phyloP scores from a whole-genome alignment of 495 filamentous ascomycete genomes.

The Annulohypoxylon moriforme region DNA sequence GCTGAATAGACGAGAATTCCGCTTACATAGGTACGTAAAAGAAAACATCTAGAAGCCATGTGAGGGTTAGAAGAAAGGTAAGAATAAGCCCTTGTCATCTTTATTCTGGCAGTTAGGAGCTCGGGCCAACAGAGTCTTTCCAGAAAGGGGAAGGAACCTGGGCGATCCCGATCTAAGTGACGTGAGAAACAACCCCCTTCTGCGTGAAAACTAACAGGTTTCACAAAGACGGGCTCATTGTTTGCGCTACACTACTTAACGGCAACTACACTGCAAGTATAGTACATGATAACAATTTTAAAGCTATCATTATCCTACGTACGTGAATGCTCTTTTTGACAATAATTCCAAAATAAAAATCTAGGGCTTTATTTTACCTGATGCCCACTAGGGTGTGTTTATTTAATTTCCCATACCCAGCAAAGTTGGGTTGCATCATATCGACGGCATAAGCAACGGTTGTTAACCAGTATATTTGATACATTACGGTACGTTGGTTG shows the following conservation, averaged over 20 bases:
- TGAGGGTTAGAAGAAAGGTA: conserved; percentile 10
- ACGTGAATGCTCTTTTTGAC: too few species aligned
- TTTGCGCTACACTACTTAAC: conserved; percentile 1
- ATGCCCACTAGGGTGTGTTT: neutral
- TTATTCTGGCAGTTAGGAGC: conserved; percentile 26
- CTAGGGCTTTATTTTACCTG: neutral
- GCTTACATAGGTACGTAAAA: conserved; percentile 21
- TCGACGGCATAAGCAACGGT: neutral
- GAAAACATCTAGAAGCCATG: conserved; percentile 6
- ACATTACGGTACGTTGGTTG: conserved; percentile 3
- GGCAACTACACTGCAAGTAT: neutral
- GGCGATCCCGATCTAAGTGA: conserved; percentile 31
- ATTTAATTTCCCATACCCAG: neutral
- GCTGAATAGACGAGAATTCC: neutral
- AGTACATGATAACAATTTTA: neutral
- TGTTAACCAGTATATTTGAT: neutral
- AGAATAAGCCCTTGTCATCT: conserved; percentile 36
- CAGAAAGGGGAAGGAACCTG: conserved; percentile 30
- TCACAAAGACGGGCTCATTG: conserved; percentile 23
- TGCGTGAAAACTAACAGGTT: conserved; percentile 31
- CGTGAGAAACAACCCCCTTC: conserved; percentile 36
- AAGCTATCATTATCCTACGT: neutral
- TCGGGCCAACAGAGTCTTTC: conserved; percentile 32
- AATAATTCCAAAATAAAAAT: neutral
- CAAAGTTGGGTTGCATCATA: conserved; percentile 9